Evolutionary conservation across 352 stramenopile genomes (phyloP).

Genomic region (Globisporangium nodosum): DNA sequence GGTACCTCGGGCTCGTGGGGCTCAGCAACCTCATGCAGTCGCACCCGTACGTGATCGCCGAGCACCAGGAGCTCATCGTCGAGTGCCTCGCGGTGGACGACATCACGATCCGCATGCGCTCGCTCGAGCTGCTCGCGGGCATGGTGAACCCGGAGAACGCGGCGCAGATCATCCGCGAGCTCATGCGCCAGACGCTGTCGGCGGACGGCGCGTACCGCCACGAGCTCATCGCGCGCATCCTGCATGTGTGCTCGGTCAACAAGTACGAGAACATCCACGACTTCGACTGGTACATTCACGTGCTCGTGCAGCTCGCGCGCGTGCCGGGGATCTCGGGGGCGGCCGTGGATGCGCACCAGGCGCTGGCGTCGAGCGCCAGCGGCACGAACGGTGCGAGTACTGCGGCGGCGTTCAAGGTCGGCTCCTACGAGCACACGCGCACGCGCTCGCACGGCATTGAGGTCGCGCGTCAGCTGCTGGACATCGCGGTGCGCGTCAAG

Average conservation of each 20-base stretch:
- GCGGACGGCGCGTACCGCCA: constrained; percentile 93
- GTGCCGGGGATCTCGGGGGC: constrained; percentile 68
- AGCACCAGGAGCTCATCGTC: constrained; percentile 95
- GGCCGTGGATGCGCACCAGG: background rate
- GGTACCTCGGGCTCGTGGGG: constrained; percentile 97
- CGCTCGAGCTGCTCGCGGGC: constrained; percentile 93
- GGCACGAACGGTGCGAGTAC: constrained; percentile 33
- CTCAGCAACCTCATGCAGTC: constrained; percentile 96
- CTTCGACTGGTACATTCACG: constrained; percentile 98
- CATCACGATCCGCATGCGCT: constrained; percentile 97
- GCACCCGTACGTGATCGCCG: constrained; percentile 92
- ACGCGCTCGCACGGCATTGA: constrained; percentile 68
- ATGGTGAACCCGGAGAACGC: constrained; percentile 97
- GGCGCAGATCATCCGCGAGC: constrained; percentile 93
- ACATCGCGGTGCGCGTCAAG: constrained; percentile 96
- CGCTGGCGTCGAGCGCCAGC: constrained; percentile 22
- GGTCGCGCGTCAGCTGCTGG: constrained; percentile 93
- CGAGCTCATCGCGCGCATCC: constrained; percentile 94
- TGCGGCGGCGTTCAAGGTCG: constrained; percentile 9
- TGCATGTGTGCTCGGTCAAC: constrained; percentile 95
- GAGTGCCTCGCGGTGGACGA: constrained; percentile 97
- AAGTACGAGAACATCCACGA: constrained; percentile 98
- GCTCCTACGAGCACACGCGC: constrained; percentile 20
- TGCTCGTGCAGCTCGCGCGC: constrained; percentile 94
- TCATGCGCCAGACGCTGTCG: constrained; percentile 93